Evolutionary conservation across 2,329 filamentous ascomycete genomes (phyloP), one percentile per base, ranked within the genome.

Genomic region (Leptoxyphium fumago): DNA sequence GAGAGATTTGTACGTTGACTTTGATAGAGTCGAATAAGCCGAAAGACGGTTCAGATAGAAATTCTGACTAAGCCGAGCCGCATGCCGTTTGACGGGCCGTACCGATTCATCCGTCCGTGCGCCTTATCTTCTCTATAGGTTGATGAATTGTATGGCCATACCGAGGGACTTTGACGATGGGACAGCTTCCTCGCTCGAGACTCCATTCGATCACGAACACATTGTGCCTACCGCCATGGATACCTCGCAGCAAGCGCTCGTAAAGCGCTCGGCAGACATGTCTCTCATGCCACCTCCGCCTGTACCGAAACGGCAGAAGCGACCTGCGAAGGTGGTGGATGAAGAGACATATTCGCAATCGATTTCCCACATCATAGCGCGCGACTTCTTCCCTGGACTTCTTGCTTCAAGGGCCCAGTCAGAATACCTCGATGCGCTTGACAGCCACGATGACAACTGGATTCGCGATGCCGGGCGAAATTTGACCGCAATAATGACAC

Each of bases 301-400:
- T 3, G 74, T 78, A 0, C 71, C 80, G 38, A 96, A 94, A 63
- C 82, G 86, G 46, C 94, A 95, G 58, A 95, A 95, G 65, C 77
- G 91, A 43, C 91, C 91, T 0, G 79, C 81, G 49, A 83, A 82
- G 49, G 79, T 95, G 26, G 75, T 98, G 26, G 86, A 94, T 61
- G 91, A 98, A 70, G 89, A 98, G 53, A 79, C 82, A 43, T 98
- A 98, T 63, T 91, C 86, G 2, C 79, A 87, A 46, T 83, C 84
- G 1, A 72, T 98, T 26, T 94, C 88, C 0, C 82, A 91, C 53
- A 96, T 98, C 59, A 94, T 98, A 50, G 85, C 86, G 9, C 80
- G 91, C 51, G 91, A 98, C 69, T 98, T 94, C 69, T 98, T 96
- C 57, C 91, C 91, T 0, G 91, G 89, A 0, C 72, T 98, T 0